phyloP scores from a whole-genome alignment of 306 rosid genomes.

The Prunus mongolica region DNA sequence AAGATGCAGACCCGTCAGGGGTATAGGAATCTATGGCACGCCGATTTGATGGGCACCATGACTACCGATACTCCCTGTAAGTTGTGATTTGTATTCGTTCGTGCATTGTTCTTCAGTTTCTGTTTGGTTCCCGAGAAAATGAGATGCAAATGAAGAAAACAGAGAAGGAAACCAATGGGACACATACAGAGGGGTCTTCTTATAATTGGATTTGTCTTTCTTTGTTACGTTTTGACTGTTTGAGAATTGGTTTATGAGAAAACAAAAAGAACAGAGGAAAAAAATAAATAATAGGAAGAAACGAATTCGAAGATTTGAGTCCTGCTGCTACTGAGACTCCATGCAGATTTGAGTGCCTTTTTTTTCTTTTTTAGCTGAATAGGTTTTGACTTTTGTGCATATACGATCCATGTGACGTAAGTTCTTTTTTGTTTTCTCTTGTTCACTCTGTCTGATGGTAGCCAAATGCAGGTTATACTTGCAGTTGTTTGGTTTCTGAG shows the following conservation, averaged over 20 bases:
- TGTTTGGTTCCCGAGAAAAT: slow-evolving; percentile 2
- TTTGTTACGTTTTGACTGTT: neutral
- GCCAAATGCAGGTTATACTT: neutral
- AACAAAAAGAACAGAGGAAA: neutral
- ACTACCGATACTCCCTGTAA: slow-evolving; percentile 48
- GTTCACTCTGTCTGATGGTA: neutral
- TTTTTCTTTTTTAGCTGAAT: neutral
- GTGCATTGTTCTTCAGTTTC: neutral
- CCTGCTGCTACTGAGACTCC: neutral
- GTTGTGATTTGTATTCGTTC: neutral
- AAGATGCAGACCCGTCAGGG: slow-evolving; percentile 62
- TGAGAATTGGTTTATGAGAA: neutral
- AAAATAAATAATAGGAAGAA: too few relatives aligned
- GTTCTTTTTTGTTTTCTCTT: neutral
- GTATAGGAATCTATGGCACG: slow-evolving; percentile 67
- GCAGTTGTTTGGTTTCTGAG: neutral
- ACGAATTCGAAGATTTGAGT: neutral
- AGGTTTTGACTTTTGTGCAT: neutral
- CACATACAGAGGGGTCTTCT: neutral
- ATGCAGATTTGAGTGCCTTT: neutral
- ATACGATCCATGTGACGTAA: neutral
- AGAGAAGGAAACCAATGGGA: neutral
- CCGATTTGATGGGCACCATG: slow-evolving; percentile 45
- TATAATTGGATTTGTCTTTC: neutral
- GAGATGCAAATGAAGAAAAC: neutral